phyloP scores from a whole-genome alignment of 2,329 filamentous ascomycete genomes.

The Allantophomopsis lycopodina region DNA sequence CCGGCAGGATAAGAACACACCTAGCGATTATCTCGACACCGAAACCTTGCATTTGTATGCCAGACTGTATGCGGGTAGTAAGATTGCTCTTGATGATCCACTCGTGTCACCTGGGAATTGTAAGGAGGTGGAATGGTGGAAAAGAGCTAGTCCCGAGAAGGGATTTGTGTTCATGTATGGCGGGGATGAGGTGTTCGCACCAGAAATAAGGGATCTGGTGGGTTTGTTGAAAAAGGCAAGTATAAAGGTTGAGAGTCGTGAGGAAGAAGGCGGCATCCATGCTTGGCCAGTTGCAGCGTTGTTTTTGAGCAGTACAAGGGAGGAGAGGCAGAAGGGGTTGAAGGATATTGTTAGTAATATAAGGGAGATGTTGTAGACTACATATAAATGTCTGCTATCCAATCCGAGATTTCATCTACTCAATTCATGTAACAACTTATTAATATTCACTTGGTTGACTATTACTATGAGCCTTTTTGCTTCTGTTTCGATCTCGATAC shows the following conservation, averaged over 20 bases:
- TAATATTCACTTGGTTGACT: no score
- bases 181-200: conserved; percentile 63
- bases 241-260: conserved; percentile 34
- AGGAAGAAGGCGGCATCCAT: conserved; percentile 57
- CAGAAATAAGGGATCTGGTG: conserved; percentile 51
- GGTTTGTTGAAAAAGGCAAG: conserved; percentile 36
- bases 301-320: conserved; percentile 33
- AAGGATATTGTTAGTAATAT: conserved; percentile 21
- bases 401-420: no score
- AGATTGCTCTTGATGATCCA: conserved; percentile 34
- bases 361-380: neutral
- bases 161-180: conserved; percentile 64
- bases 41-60: conserved; percentile 56
- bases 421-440: no score
- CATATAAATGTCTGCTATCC: no score
- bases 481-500: no score
- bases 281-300: conserved; percentile 66
- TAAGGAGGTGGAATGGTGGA: conserved; percentile 52
- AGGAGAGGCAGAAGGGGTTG: conserved; percentile 37
- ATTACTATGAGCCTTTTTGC: no score
- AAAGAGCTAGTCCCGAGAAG: conserved; percentile 44
- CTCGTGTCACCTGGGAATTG: conserved; percentile 60
- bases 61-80: conserved; percentile 47
- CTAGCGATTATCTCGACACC: conserved; percentile 62
- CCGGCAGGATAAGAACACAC: conserved; percentile 49